A percentile compares a stretch with the other conserved stretches of the same genome.
Conservation (phyloP, 805 yeast species). For the Metschnikowia lochheadii region DNA sequence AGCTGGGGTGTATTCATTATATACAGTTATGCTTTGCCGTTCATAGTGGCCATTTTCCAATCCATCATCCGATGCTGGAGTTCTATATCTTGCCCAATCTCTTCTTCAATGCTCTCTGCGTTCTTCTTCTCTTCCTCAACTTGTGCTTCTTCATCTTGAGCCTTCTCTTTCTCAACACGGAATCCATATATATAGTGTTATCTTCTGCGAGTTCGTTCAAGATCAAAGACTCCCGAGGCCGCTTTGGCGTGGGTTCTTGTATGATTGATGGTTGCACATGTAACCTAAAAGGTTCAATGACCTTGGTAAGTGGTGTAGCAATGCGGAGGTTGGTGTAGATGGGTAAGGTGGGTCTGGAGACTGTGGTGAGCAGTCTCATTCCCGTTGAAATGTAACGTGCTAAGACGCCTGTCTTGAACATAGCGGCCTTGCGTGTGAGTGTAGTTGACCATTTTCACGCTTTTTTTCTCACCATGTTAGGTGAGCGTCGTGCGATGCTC, state of each 20-base stretch:
- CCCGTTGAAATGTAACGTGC: slow-evolving; percentile 7
- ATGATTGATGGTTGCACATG: background rate
- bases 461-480: slow-evolving; percentile 4
- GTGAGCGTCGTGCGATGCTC: slow-evolving; percentile 8
- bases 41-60: background rate
- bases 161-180: slow-evolving; percentile 80
- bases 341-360: slow-evolving; percentile 2
- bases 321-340: slow-evolving; percentile 2
- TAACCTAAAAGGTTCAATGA: slow-evolving; percentile 4
- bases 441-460: slow-evolving; percentile 4
- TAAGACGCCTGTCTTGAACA: slow-evolving; percentile 10
- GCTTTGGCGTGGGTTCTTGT: background rate
- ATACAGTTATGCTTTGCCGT: background rate
- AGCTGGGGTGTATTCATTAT: background rate
- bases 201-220: slow-evolving; percentile 11
- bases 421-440: slow-evolving; percentile 2
- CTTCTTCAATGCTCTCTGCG: slow-evolving; percentile 76
- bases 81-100: slow-evolving; percentile 49
- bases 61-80: background rate
- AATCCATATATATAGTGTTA: slow-evolving; percentile 48
- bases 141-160: slow-evolving; percentile 98
- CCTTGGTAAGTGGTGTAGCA: slow-evolving; percentile 4
- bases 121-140: slow-evolving; percentile 94
- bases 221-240: background rate
- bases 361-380: slow-evolving; percentile 8